These are phyloP conservation scores for Leccinum fibrillosum DNA, from an alignment of 768 basidiomycete genomes.

Conservation along the genomic window DNA sequence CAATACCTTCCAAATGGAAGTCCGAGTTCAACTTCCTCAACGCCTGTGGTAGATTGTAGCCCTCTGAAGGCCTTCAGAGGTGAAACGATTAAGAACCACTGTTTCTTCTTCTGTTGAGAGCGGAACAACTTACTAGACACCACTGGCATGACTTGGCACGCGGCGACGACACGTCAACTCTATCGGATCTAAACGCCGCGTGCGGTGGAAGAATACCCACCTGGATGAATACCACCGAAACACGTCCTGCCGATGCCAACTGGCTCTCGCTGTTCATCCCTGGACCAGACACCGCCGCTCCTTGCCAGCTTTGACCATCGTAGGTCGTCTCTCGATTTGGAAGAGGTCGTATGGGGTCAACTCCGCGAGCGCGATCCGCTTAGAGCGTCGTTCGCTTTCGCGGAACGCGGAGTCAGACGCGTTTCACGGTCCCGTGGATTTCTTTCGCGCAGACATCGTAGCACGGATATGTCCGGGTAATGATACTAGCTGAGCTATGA, in stretches of 20 bases:
- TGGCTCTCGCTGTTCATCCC: background rate
- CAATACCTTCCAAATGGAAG: constrained; percentile 7
- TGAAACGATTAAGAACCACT: background rate
- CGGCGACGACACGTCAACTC: background rate
- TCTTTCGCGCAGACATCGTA: background rate
- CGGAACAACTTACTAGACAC: background rate
- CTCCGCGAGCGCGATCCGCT: constrained; percentile 31
- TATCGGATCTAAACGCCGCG: background rate
- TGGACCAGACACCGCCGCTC: background rate
- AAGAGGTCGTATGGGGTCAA: constrained; percentile 18
- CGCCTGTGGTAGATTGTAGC: background rate
- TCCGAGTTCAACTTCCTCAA: background rate
- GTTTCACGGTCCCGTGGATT: background rate
- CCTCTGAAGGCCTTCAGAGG: background rate
- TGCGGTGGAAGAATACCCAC: background rate
- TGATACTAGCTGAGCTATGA: background rate
- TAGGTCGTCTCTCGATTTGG: constrained; percentile 29
- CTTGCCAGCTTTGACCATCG: constrained; percentile 6
- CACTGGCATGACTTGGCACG: background rate
- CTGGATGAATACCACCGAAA: background rate
- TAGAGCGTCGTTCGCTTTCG: constrained; percentile 23
- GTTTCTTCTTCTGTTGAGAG: background rate
- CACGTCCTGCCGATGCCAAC: background rate
- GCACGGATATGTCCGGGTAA: background rate
- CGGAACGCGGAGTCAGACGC: constrained; percentile 28